Evolutionary conservation across 2,329 filamentous ascomycete genomes (phyloP), one percentile per base, ranked within the genome.

Genomic region (Dothistroma pini): DNA sequence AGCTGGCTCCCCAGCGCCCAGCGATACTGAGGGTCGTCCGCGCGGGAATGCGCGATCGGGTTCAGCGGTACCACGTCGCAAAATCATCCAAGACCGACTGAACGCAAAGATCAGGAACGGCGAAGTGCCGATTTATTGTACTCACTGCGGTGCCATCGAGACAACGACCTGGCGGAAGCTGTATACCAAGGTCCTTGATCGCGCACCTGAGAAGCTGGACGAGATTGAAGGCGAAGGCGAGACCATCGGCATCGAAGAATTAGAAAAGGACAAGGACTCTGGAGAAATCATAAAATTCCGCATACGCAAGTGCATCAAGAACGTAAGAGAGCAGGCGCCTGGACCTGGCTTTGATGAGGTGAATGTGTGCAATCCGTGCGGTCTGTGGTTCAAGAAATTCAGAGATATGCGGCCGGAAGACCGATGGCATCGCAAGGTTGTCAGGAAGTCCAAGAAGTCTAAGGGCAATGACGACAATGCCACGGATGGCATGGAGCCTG

Each of bases 161-260:
- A 99, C 95, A 0, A 91, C 93, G 0, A 97, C 93, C 0, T 99
- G 95, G 95, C 87, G 95, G 62, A 95, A 93, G 71, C 91, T 95
- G 12, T 97, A 89, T 83, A 86, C 87, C n/a, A 91, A 91, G 70
- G 82, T 90, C 8, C 82, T 88, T 51, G 79, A 85, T 16, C 92
- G 91, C 1, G 82, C 83, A 34, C 91, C 91, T 0, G 82, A 84
- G 2, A 85, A 88, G 62, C 82, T 90, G 52, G 86, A 91, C 61
- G 86, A 88, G 57, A 90, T 88, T 0, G 86, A 89, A 61, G 88
- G 88, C 68, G 87, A 89, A 52, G 88, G 89, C 1, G 83, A 84
- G 54, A 85, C 93, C 52, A 89, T 91, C 19, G 90, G 89, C 22
- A 88, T 96, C 70, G 86, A 90, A 57, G 78, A 88, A 5, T 71